Base-by-base conservation (phyloP, 768 basidiomycete species). In the Kwoniella bestiolae region DNA sequence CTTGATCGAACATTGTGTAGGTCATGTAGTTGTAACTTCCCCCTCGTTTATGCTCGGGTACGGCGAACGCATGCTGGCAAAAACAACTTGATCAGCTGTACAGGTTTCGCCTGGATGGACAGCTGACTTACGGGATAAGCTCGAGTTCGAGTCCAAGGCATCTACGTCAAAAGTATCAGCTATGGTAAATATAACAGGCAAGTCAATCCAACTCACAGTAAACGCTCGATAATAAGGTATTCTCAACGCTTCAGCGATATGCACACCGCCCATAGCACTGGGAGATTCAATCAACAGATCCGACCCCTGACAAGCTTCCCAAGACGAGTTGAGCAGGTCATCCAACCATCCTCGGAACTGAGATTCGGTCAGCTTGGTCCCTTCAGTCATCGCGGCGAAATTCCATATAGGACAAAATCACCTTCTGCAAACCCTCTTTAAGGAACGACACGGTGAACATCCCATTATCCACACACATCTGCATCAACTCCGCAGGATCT, bases 1-100 rank as follows among this genome's bases (percentile, higher is more conserved):
- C 80, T 46, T 76, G 75, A 44, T 76, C 96, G 78, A 98, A 98
- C 87, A 97, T 89, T 56, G 94, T 92, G 79, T 94, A 95, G 3
- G 93, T 89, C 94, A 99, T 96, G 81, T 97, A 99, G 78, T 99
- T 99, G 81, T 98, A 99, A 66, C 91, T 85, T 28, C 95, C 95
- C 11, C 95, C 96, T 89, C 96, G 92, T 89, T 96, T 97, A 73
- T 87, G 88, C 58, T 98, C 96, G 3, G 96, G 96, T 3, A 97
- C 96, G 14, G 94, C 96, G 72, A 99, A 95, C 2, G 95, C 94
- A 78, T 98, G 95, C 74, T 77, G 56, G 2, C n/a, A n/a, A n/a
- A n/a, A n/a, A n/a, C 38, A 7, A 31, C 41, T 1, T 1, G 49
- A 59, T 65, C 38, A 31, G 16, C 34, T 23, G 18, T 21, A 3